A percentile compares a stretch with the other conserved stretches of the same genome.
These are phyloP conservation scores for Dactylellina sp. DNA, from an alignment of 2,329 filamentous ascomycete species.

Conservation along the genomic window DNA sequence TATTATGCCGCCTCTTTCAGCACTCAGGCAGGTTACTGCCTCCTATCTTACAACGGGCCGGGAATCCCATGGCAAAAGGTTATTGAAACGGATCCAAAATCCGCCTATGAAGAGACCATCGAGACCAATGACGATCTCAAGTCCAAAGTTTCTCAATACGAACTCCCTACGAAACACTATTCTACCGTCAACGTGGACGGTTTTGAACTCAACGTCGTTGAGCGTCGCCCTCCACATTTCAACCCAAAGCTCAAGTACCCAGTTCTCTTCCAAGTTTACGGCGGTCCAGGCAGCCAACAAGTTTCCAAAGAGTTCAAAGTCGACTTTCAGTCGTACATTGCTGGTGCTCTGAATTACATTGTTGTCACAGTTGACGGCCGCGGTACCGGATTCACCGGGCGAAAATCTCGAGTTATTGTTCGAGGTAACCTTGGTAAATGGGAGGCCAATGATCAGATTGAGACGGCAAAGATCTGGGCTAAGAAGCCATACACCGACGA, in stretches of 20 bases:
- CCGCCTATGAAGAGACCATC: constrained; percentile 74
- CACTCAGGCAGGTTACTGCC: constrained; percentile 79
- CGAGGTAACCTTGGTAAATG: constrained; percentile 85
- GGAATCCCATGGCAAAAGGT: constrained; percentile 91
- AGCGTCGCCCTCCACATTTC: constrained; percentile 91
- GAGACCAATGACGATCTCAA: constrained; percentile 81
- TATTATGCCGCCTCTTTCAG: constrained; percentile 90
- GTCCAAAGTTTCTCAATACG: constrained; percentile 77
- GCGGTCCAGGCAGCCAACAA: constrained; percentile 89
- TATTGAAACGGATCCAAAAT: constrained; percentile 76
- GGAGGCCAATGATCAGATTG: constrained; percentile 91
- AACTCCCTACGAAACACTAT: constrained; percentile 85
- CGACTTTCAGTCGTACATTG: constrained; percentile 91
- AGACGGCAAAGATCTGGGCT: constrained; percentile 85
- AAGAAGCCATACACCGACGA: constrained; percentile 84
- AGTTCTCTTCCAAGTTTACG: constrained; percentile 94
- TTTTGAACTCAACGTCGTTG: constrained; percentile 78
- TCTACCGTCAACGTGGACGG: constrained; percentile 86
- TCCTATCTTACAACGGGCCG: constrained; percentile 87
- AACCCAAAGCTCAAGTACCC: constrained; percentile 85
- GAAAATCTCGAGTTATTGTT: constrained; percentile 82
- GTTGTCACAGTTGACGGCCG: constrained; percentile 94
- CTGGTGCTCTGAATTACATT: constrained; percentile 86
- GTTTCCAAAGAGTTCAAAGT: constrained; percentile 84
- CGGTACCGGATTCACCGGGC: constrained; percentile 90